Evolutionary conservation across 1,284 basidiomycete species (phyloP).

Genomic region (Rhodotorula sp.): DNA sequence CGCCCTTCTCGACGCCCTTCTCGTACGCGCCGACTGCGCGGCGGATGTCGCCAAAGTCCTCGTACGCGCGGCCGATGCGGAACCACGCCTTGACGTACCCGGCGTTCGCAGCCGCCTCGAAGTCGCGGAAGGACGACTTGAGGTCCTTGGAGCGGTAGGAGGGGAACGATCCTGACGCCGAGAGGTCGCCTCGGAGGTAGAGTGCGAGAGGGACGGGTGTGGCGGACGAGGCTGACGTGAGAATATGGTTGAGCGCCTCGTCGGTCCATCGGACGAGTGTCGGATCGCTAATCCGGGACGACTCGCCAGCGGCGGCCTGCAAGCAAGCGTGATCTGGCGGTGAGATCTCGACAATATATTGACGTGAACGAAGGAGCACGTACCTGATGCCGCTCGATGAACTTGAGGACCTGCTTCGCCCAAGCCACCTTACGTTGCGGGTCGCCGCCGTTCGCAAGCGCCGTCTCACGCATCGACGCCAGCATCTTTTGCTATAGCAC

Average conservation of each 20-base stretch:
- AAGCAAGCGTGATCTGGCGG: not conserved
- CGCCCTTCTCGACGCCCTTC: constrained; percentile 67
- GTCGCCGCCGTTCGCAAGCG: constrained; percentile 23
- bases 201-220: constrained; percentile 68
- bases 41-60: constrained; percentile 54
- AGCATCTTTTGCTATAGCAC: constrained; percentile 32
- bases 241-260: constrained; percentile 65
- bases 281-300: constrained; percentile 64
- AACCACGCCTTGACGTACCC: constrained; percentile 81
- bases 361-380: not conserved
- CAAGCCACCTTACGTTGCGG: constrained; percentile 63
- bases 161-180: constrained; percentile 63
- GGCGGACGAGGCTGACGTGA: constrained; percentile 54
- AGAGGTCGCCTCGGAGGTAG: constrained; percentile 71
- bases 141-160: constrained; percentile 63
- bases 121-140: constrained; percentile 78
- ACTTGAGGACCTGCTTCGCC: constrained; percentile 75
- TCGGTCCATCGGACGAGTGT: constrained; percentile 65
- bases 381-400: constrained; percentile 65
- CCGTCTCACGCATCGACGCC: constrained; percentile 36
- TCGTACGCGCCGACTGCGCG: constrained; percentile 81
- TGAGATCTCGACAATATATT: not conserved
- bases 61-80: constrained; percentile 84
- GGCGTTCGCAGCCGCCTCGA: constrained; percentile 72
- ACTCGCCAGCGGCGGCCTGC: constrained; percentile 55